These are phyloP conservation scores for Coemansia sp. DNA, from an alignment of 192 early-diverging fungal genomes.

Conservation along the genomic window DNA sequence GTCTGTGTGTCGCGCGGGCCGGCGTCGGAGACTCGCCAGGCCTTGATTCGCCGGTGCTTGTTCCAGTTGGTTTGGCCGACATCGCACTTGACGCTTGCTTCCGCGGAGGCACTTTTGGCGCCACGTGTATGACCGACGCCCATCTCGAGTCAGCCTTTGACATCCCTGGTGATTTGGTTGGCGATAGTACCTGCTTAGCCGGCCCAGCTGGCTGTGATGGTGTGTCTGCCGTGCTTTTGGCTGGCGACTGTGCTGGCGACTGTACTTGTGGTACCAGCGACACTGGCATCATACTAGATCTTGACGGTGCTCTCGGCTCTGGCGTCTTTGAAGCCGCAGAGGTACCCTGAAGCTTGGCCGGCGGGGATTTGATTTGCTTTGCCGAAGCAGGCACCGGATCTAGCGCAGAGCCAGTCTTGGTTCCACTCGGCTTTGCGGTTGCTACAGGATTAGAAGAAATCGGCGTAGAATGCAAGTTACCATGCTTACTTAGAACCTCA, in stretches of 20 bases:
- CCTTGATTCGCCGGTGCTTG: background rate
- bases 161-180: background rate
- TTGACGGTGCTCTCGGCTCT: background rate
- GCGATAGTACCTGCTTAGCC: background rate
- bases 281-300: conserved; percentile 21
- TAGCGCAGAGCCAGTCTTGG: background rate
- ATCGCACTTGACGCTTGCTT: background rate
- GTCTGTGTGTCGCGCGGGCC: background rate
- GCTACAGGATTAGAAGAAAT: background rate
- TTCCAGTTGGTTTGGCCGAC: background rate
- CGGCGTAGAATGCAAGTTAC: background rate
- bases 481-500: background rate
- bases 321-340: background rate
- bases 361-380: background rate
- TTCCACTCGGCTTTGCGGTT: background rate
- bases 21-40: background rate
- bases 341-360: background rate
- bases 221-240: background rate
- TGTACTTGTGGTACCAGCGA: conserved; percentile 13
- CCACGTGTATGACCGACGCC: background rate
- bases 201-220: background rate
- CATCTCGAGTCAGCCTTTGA: background rate
- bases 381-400: background rate
- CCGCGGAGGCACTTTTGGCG: background rate
- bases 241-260: background rate